Percentiles rank a stretch among this genome's conserved stretches.
These are phyloP conservation scores for Pisolithus microcarpus DNA, from an alignment of 768 basidiomycete genomes.

Conservation along the genomic window DNA sequence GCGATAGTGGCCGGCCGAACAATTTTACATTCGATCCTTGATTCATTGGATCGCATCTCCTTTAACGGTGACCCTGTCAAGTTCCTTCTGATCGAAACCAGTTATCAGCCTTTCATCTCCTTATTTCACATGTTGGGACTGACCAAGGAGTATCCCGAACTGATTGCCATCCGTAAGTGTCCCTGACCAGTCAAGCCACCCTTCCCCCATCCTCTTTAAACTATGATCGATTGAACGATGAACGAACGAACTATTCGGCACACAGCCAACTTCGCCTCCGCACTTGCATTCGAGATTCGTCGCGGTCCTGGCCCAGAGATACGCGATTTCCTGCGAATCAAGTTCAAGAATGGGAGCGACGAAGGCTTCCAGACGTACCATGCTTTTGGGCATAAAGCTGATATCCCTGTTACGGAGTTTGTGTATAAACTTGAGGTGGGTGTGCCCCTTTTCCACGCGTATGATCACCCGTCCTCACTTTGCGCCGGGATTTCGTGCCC, in stretches of 20 bases:
- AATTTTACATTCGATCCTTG: constrained; percentile 25
- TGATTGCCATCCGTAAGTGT: constrained; percentile 55
- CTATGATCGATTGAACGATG: no score
- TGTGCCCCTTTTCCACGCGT: constrained; percentile 30
- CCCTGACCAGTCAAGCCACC: not conserved
- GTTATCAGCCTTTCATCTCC: constrained; percentile 32
- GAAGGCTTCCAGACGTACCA: constrained; percentile 52
- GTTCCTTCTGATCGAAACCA: constrained; percentile 21
- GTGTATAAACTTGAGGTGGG: constrained; percentile 72
- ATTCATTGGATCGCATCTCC: constrained; percentile 19
- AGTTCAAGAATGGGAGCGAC: constrained; percentile 68
- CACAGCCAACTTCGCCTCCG: constrained; percentile 60
- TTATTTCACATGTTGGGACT: constrained; percentile 46
- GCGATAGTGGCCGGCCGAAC: constrained; percentile 26
- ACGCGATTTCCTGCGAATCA: constrained; percentile 71
- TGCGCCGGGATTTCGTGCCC: not conserved
- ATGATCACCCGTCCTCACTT: not conserved
- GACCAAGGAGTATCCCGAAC: constrained; percentile 44
- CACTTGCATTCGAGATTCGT: constrained; percentile 66
- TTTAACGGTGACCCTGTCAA: constrained; percentile 18
- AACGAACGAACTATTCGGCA: no score
- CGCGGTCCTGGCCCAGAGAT: constrained; percentile 59
- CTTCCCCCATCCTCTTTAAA: no score
- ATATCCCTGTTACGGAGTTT: constrained; percentile 73
- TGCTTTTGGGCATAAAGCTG: constrained; percentile 60